Evolutionary conservation across 2,329 filamentous ascomycete genomes (phyloP).

Genomic region (Colletotrichum orchidophilum): DNA sequence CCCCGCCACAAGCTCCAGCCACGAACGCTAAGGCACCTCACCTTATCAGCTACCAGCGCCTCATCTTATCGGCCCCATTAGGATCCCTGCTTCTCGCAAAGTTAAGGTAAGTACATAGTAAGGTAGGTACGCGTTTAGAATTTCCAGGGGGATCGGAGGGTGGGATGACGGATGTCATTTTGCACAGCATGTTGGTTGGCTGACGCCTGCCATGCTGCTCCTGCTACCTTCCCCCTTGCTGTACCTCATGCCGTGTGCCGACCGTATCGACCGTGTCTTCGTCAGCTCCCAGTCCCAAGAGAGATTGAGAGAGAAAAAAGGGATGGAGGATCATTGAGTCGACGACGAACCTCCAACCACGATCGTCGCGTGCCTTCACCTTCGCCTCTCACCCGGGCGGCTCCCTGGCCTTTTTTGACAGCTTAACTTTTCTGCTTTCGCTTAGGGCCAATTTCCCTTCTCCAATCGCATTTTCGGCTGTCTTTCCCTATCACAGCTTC

Average conservation of each 20-base stretch:
- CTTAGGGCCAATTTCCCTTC: background rate
- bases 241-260: background rate
- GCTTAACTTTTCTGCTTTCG: conserved; percentile 7
- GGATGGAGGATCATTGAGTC: conserved; percentile 6
- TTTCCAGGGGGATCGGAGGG: background rate
- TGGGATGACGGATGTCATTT: conserved; percentile 2
- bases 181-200: conserved; percentile 8
- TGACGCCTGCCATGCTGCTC: background rate
- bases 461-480: background rate
- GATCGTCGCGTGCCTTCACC: background rate
- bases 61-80: background rate
- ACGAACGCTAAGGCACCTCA: background rate
- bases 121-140: conserved; percentile 14
- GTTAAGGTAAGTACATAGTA: background rate
- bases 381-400: background rate
- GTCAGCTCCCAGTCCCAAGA: conserved; percentile 7
- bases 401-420: background rate
- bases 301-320: background rate
- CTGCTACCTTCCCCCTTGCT: background rate
- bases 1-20: conserved; percentile 6
- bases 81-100: conserved; percentile 2
- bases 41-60: background rate
- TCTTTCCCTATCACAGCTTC: background rate
- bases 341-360: background rate
- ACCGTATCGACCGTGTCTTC: conserved; percentile 19